Conservation (phyloP, 768 basidiomycete genomes). For the Sporobolomyces phaffii region DNA sequence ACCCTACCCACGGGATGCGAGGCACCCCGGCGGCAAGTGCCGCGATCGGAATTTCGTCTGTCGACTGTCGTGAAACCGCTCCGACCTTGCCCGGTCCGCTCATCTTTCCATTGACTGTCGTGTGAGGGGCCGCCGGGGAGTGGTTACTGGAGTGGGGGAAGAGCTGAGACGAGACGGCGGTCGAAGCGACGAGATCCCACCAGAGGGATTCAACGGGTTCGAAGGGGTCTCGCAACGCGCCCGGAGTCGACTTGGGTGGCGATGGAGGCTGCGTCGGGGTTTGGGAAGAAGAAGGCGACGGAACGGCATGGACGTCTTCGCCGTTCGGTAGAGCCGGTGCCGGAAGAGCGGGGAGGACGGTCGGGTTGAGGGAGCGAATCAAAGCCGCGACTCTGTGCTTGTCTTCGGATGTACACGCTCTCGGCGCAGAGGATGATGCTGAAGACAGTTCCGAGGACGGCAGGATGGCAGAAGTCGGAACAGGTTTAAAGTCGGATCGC, state of each 20-base stretch:
- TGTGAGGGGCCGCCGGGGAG: not conserved
- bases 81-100: not conserved
- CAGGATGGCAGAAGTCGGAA: slow-evolving; percentile 2
- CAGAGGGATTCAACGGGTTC: slow-evolving; percentile 33
- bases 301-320: not conserved
- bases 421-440: not conserved
- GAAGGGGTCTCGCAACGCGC: slow-evolving; percentile 2
- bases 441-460: slow-evolving; percentile 17
- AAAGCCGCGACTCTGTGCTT: slow-evolving; percentile 7
- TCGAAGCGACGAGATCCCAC: slow-evolving; percentile 33
- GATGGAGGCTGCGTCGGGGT: not conserved
- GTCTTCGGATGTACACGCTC: not conserved
- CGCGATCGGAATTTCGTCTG: not conserved
- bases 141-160: not conserved
- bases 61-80: too few relatives aligned
- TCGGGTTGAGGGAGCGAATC: slow-evolving; percentile 23
- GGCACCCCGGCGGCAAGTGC: slow-evolving; percentile 22
- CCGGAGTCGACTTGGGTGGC: not conserved
- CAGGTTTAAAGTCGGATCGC: slow-evolving; percentile 8
- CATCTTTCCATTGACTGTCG: slow-evolving; percentile 1
- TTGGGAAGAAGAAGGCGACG: not conserved
- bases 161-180: slow-evolving; percentile 11
- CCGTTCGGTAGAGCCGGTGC: not conserved
- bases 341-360: not conserved
- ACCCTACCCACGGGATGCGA: slow-evolving; percentile 28